Evolutionary conservation across 1,284 basidiomycete genomes (phyloP), one percentile per base, ranked within the genome.

Genomic region (Malassezia furfur): DNA sequence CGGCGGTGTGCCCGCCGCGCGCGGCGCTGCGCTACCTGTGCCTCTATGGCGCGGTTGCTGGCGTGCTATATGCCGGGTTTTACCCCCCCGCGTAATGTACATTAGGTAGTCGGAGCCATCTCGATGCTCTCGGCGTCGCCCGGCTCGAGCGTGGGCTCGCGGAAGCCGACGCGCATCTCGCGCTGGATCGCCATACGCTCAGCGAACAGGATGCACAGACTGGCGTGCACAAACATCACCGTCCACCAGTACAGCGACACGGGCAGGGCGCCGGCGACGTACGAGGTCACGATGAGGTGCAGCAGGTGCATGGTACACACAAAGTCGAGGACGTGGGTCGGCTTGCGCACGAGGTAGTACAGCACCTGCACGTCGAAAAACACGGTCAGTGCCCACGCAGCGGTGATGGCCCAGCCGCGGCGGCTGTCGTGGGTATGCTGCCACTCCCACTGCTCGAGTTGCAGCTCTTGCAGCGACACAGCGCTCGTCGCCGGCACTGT

Each of bases 251-350:
- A 63, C 2, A 65, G 21, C 3, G 49, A 83, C 68, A 86, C 86
- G 2, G 94, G 93, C 70, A 96, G 79, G 6, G 85, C 81, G 44
- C 84, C 83, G 2, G 90, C 84, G 76, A 91, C 94, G 76, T 91
- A 93, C 15, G 87, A 89, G 43, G 91, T 91, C 52, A 96, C 78
- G 50, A 96, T 83, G 48, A 94, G 78, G 76, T 98, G 91, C 70
- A 86, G 85, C 78, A 94, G 85, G 51, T 87, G 78, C 50, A 96
- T 82, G 0, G 94, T 96, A 54, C 93, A 75, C 8, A 86, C 80
- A 77, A 96, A 96, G 78, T 98, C 93, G 64, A 98, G 84, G 68
- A 98, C 86, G 67, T 94, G 82, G 5, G 91, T 88, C 40, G 94
- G 93, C 35, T 88, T 81, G 38, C 90, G 84, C 73, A 98, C 81